Conservation (phyloP, 2,329 filamentous ascomycete species). For the Chrysoporthe cubensis region DNA sequence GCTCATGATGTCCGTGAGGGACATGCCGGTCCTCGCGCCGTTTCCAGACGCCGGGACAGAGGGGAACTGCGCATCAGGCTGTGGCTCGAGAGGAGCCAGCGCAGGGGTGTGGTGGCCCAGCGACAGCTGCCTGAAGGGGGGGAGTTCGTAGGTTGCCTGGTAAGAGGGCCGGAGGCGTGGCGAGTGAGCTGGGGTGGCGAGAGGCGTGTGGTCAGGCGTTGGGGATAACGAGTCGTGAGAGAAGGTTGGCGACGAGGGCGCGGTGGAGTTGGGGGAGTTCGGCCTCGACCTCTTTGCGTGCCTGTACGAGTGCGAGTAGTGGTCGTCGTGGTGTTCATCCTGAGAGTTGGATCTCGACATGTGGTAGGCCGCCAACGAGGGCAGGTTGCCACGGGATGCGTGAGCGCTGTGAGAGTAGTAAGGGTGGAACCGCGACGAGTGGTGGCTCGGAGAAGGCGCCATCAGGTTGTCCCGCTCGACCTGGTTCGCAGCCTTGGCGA, state of each 20-base stretch:
- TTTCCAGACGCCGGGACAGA: slow-evolving; percentile 44
- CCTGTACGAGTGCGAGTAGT: slow-evolving; percentile 69
- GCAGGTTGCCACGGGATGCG: slow-evolving; percentile 64
- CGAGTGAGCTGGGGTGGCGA: slow-evolving; percentile 93
- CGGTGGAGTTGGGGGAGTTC: slow-evolving; percentile 92
- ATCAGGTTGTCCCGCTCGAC: slow-evolving; percentile 61
- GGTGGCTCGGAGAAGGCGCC: slow-evolving; percentile 46
- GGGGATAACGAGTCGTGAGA: slow-evolving; percentile 95
- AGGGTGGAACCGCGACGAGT: slow-evolving; percentile 54
- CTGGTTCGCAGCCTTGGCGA: slow-evolving; percentile 64
- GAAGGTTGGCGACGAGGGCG: slow-evolving; percentile 93
- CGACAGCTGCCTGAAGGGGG: slow-evolving; percentile 73
- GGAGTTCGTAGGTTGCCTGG: slow-evolving; percentile 75
- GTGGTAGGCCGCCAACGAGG: slow-evolving; percentile 83
- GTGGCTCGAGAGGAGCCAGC: slow-evolving; percentile 62
- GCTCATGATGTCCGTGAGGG: slow-evolving; percentile 91
- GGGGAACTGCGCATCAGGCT: slow-evolving; percentile 50
- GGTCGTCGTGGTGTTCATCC: slow-evolving; percentile 77
- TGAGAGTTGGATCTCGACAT: slow-evolving; percentile 90
- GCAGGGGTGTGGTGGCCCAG: slow-evolving; percentile 58
- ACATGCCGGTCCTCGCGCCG: slow-evolving; percentile 67
- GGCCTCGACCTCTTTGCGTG: slow-evolving; percentile 87
- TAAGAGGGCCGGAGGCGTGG: slow-evolving; percentile 80
- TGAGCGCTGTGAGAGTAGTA: slow-evolving; percentile 56
- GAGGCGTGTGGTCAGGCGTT: slow-evolving; percentile 97